A percentile compares a stretch with the other conserved stretches of the same genome.
Evolutionary conservation across 805 yeast genomes (phyloP).

Genomic region (baker's yeast (Saccharomyces cerevisiae)): DNA sequence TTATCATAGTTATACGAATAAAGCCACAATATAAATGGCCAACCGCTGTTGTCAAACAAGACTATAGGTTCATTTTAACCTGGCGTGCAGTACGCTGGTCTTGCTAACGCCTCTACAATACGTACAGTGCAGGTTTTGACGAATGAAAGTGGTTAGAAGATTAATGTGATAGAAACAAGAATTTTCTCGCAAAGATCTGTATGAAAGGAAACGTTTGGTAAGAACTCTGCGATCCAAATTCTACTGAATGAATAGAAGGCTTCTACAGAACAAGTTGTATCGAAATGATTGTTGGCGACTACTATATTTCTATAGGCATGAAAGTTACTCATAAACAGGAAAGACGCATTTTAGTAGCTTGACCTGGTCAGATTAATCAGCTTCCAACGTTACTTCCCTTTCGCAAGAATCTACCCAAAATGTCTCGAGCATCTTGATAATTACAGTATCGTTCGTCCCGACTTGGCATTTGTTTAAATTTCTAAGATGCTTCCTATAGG

Average conservation of each 20-base stretch:
- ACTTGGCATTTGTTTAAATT: background rate
- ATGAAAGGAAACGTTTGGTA: no score
- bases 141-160: no score
- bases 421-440: background rate
- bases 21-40: background rate
- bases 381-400: background rate
- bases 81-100: no score
- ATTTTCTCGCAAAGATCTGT: no score
- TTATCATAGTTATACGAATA: background rate
- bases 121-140: no score
- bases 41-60: no score
- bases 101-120: no score
- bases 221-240: no score
- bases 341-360: background rate
- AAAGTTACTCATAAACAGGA: background rate
- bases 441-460: background rate
- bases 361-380: background rate
- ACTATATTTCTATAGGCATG: background rate
- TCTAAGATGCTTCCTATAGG: background rate
- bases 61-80: no score
- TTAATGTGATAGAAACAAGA: no score
- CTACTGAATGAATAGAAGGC: no score
- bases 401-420: background rate
- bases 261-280: no score
- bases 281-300: background rate